A percentile compares a stretch with the other conserved stretches of the same genome.
These are phyloP conservation scores for Hylodesmum podocarpum DNA, from an alignment of 306 rosid genomes.

Conservation along the genomic window DNA sequence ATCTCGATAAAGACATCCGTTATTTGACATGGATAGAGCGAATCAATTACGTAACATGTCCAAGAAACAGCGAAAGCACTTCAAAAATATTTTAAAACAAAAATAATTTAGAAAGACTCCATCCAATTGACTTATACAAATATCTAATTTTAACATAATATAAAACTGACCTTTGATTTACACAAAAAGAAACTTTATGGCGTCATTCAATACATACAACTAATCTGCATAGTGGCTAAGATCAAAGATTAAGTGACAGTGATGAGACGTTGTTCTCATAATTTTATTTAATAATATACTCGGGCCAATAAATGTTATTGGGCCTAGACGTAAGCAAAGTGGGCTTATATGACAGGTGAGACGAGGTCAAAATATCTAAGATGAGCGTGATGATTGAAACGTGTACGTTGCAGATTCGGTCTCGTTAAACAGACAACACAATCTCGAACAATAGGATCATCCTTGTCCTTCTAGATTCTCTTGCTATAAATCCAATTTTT, in stretches of 20 bases:
- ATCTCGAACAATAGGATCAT: background rate
- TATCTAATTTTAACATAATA: background rate
- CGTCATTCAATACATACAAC: background rate
- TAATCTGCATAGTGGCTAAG: background rate
- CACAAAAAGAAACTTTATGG: no score
- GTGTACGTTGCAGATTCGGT: conserved; percentile 41
- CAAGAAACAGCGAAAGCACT: background rate
- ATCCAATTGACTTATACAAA: background rate
- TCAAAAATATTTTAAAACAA: background rate
- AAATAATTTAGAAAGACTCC: background rate
- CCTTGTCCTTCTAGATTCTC: conserved; percentile 23
- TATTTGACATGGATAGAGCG: background rate
- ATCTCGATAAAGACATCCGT: background rate
- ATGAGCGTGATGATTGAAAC: background rate
- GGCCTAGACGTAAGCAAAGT: background rate
- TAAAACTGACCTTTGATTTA: background rate
- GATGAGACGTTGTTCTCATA: background rate
- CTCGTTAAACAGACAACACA: background rate
- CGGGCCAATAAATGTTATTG: conserved; percentile 7
- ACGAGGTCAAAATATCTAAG: conserved; percentile 14
- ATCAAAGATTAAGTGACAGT: background rate
- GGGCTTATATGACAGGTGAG: background rate
- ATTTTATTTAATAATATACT: background rate
- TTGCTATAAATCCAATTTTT: background rate
- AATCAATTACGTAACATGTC: background rate